These are phyloP conservation scores for Boletus smithii DNA, from an alignment of 1,284 basidiomycete genomes.

Conservation along the genomic window DNA sequence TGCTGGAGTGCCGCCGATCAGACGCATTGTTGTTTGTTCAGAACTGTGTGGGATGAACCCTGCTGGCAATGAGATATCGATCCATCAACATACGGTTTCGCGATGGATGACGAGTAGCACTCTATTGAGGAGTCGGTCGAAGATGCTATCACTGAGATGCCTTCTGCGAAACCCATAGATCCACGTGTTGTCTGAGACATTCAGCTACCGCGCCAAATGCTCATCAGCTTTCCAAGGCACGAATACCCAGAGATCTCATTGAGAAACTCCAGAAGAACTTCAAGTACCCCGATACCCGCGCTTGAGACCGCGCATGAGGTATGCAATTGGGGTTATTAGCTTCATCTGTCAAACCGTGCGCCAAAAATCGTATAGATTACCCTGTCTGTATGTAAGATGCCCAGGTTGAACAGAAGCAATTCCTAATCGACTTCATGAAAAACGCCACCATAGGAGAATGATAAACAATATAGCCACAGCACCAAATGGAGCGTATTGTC, in stretches of 20 bases:
- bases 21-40: not conserved
- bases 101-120: not conserved
- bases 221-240: not conserved
- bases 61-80: not conserved
- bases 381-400: constrained; percentile 22
- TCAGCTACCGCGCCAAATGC: not conserved
- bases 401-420: constrained; percentile 13
- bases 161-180: too few relatives aligned
- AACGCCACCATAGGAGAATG: constrained; percentile 90
- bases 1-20: not conserved
- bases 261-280: not conserved
- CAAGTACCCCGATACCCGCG: too few relatives aligned
- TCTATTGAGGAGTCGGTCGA: not conserved
- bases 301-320: not conserved
- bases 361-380: constrained; percentile 30
- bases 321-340: too few relatives aligned
- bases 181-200: too few relatives aligned
- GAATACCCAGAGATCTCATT: not conserved
- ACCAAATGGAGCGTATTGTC: constrained; percentile 92
- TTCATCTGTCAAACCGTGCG: not conserved
- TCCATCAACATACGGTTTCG: too few relatives aligned
- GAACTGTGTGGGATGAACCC: too few relatives aligned
- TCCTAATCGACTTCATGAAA: constrained; percentile 45
- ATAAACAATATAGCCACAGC: constrained; percentile 79
- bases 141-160: too few relatives aligned